Conservation (phyloP, 139 green algal genomes). For the Zygnema cylindricum region DNA sequence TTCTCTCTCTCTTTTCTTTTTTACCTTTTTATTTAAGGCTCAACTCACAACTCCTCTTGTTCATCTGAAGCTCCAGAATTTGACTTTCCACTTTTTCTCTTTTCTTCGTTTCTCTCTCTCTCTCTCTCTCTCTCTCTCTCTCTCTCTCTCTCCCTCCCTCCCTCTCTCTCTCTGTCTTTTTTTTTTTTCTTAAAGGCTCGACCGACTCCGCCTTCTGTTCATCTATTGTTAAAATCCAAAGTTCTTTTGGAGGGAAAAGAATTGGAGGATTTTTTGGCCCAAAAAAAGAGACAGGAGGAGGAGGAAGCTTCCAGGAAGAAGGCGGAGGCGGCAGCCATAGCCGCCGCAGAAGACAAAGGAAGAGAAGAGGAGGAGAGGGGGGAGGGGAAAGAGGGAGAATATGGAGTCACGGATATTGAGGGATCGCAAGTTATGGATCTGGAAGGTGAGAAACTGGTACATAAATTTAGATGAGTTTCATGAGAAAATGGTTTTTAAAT, state of each 20-base stretch:
- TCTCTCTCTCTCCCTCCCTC: too few species aligned
- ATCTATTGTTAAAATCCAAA: constrained; percentile 62
- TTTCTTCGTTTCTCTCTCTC: too few species aligned
- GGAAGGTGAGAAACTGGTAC: not conserved
- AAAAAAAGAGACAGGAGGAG: constrained; percentile 12
- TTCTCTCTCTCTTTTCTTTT: too few species aligned
- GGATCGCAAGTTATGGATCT: not conserved
- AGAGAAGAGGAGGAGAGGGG: not conserved
- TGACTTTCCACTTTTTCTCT: too few species aligned
- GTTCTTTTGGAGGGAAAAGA: constrained; percentile 84
- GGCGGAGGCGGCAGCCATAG: too few species aligned
- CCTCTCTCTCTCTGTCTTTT: too few species aligned
- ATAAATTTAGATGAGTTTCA: not conserved
- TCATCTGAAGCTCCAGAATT: too few species aligned
- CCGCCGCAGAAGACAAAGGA: not conserved
- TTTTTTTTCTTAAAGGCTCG: not conserved
- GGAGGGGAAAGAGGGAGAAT: not conserved
- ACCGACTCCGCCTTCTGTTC: constrained; percentile 60
- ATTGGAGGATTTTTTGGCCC: constrained; percentile 69
- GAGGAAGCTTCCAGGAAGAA: constrained; percentile 1
- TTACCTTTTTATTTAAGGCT: too few species aligned
- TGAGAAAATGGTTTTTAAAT: not conserved
- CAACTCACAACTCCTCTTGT: too few species aligned
- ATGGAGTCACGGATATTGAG: not conserved
- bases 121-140: too few species aligned